Conservation (phyloP, 345 rosid genomes). For the Camelina sativa region DNA sequence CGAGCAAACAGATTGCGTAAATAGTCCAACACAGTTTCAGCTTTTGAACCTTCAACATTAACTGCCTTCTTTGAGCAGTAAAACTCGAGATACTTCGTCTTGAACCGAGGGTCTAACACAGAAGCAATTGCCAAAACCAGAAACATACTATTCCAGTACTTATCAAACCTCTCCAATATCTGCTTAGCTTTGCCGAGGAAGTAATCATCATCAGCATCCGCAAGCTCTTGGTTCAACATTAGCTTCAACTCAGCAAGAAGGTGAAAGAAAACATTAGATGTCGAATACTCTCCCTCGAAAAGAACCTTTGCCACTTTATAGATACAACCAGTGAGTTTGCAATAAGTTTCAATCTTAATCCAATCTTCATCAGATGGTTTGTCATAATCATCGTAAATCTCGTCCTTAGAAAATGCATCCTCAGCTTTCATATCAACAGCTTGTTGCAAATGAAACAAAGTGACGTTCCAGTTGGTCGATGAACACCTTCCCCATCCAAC, state of each 20-base stretch:
- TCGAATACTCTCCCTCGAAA: slow-evolving; percentile 18
- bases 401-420: slow-evolving; percentile 36
- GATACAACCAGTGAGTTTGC: slow-evolving; percentile 32
- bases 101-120: slow-evolving; percentile 87
- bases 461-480: slow-evolving; percentile 20
- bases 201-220: background rate
- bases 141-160: slow-evolving; percentile 71
- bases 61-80: slow-evolving; percentile 65
- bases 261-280: slow-evolving; percentile 29
- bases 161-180: slow-evolving; percentile 49
- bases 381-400: slow-evolving; percentile 29
- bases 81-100: slow-evolving; percentile 77
- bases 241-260: slow-evolving; percentile 19
- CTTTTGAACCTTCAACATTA: slow-evolving; percentile 60
- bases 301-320: slow-evolving; percentile 34
- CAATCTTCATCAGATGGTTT: slow-evolving; percentile 38
- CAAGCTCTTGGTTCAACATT: slow-evolving; percentile 10
- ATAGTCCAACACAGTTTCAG: slow-evolving; percentile 63
- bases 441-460: background rate
- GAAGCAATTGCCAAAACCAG: slow-evolving; percentile 71
- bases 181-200: slow-evolving; percentile 12
- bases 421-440: slow-evolving; percentile 27
- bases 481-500: slow-evolving; percentile 32
- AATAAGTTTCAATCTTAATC: slow-evolving; percentile 26
- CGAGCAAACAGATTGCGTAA: slow-evolving; percentile 61